Evolutionary conservation across 2,329 filamentous ascomycete genomes (phyloP).

Genomic region (Colletotrichum tabaci): DNA sequence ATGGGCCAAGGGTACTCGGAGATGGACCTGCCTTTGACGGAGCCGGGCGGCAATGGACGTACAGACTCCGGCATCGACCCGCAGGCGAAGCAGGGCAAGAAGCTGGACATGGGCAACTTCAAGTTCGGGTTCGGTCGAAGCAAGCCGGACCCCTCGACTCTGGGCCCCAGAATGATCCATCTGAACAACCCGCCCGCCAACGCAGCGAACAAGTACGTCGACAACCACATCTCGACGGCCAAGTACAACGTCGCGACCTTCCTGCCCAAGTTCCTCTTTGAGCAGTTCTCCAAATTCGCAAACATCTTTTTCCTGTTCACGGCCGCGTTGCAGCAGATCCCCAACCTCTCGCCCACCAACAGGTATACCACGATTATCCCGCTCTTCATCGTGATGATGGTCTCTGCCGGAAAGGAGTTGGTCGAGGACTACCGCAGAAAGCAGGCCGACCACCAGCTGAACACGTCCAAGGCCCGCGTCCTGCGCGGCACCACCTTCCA

Average conservation of each 20-base stretch:
- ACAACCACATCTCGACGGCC: conserved; percentile 97
- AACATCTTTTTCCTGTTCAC: conserved; percentile 99
- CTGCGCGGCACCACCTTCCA: conserved; percentile 87
- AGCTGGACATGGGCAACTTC: conserved; percentile 82
- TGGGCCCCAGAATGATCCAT: conserved; percentile 93
- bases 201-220: conserved; percentile 87
- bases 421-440: conserved; percentile 95
- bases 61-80: conserved; percentile 58
- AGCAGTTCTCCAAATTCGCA: conserved; percentile 99
- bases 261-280: conserved; percentile 95
- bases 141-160: conserved; percentile 89
- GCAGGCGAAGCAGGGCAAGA: conserved; percentile 64
- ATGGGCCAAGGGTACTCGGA: conserved; percentile 93
- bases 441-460: conserved; percentile 87
- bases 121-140: conserved; percentile 91
- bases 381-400: conserved; percentile 88
- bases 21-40: conserved; percentile 97
- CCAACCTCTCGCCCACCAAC: conserved; percentile 94
- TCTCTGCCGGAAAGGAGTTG: conserved; percentile 96
- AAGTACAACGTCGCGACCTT: conserved; percentile 98
- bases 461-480: conserved; percentile 87
- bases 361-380: conserved; percentile 96
- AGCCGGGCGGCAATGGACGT: conserved; percentile 69
- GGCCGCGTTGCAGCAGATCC: conserved; percentile 93
- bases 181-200: conserved; percentile 98